These are phyloP conservation scores for Candida incommunis DNA, from an alignment of 805 yeast species.

Conservation along the genomic window DNA sequence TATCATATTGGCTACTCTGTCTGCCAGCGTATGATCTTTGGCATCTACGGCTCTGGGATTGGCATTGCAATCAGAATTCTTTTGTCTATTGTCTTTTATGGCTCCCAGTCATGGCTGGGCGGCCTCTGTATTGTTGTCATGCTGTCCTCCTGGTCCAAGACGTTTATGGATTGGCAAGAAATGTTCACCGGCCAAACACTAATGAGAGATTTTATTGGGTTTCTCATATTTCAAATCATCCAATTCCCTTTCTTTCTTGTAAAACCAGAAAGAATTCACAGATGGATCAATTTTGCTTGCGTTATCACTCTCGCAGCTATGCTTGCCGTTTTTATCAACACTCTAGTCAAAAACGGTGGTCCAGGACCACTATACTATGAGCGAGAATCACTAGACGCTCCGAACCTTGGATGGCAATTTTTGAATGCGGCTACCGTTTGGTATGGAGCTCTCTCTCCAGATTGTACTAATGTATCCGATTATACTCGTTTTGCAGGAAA, in stretches of 20 bases:
- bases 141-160: constrained; percentile 25
- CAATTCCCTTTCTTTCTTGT: constrained; percentile 26
- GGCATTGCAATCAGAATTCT: constrained; percentile 20
- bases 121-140: constrained; percentile 29
- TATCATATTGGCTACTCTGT: constrained; percentile 38
- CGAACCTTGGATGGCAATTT: constrained; percentile 25
- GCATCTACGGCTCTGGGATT: constrained; percentile 30
- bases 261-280: constrained; percentile 17
- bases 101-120: constrained; percentile 32
- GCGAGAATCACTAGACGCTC: constrained; percentile 13
- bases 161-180: constrained; percentile 26
- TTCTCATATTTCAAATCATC: constrained; percentile 31
- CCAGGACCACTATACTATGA: constrained; percentile 4
- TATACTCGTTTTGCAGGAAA: constrained; percentile 26
- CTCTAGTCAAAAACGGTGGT: constrained; percentile 7
- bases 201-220: constrained; percentile 27
- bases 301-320: constrained; percentile 24
- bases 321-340: constrained; percentile 13
- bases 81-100: constrained; percentile 33
- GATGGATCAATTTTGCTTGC: constrained; percentile 24
- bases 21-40: constrained; percentile 30
- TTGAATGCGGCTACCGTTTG: constrained; percentile 23
- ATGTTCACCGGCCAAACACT: constrained; percentile 26
- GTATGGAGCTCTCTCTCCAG: constrained; percentile 25
- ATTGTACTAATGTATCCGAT: constrained; percentile 26